Percentiles rank a stretch among this genome's conserved stretches.
Evolutionary conservation across 1,139 yeast genomes (phyloP).

Genomic region (Diutina siamensis): DNA sequence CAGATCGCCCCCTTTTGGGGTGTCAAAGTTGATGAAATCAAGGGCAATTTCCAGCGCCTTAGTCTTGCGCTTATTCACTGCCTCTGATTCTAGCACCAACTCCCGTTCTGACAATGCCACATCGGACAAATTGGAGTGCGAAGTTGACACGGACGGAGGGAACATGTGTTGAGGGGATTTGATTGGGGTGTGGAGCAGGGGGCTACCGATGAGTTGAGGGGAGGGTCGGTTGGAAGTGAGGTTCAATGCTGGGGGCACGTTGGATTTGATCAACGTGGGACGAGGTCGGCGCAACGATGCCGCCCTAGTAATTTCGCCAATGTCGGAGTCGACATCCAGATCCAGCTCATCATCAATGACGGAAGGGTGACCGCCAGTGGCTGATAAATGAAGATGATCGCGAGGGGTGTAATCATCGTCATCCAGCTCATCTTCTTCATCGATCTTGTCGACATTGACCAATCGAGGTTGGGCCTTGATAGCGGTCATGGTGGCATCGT

Average conservation of each 20-base stretch:
- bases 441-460: constrained; percentile 44
- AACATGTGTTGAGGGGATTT: neutral
- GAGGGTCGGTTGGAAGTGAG: neutral
- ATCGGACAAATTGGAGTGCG: neutral
- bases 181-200: constrained; percentile 1
- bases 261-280: neutral
- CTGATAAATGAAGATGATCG: neutral
- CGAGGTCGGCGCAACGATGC: constrained; percentile 22
- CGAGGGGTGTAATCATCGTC: constrained; percentile 15
- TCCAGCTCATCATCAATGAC: constrained; percentile 13
- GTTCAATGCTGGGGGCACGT: neutral
- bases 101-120: constrained; percentile 5
- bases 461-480: constrained; percentile 59
- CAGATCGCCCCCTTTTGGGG: neutral
- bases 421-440: constrained; percentile 38
- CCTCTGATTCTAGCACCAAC: neutral
- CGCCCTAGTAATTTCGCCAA: constrained; percentile 31
- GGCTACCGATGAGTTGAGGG: neutral
- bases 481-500: constrained; percentile 43
- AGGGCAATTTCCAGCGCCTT: neutral
- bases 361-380: neutral
- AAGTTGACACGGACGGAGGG: neutral
- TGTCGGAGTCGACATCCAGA: constrained; percentile 36
- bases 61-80: neutral
- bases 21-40: constrained; percentile 4